Percentiles rank a stretch among this genome's conserved stretches.
These are phyloP conservation scores for Aotearoamyces nothofagi DNA, from an alignment of 2,329 filamentous ascomycete genomes.

Conservation along the genomic window DNA sequence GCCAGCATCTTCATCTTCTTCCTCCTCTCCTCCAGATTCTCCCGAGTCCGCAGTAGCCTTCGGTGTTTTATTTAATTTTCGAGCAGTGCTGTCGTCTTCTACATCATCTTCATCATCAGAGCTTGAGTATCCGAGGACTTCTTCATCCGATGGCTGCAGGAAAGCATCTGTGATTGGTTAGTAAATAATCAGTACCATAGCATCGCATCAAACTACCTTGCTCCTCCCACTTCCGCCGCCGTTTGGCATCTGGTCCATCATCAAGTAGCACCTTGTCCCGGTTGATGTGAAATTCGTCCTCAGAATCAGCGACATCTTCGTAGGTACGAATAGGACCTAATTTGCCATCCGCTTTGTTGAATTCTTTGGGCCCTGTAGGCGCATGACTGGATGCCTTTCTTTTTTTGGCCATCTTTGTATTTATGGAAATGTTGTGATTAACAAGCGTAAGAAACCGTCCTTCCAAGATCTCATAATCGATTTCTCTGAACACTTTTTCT, in stretches of 20 bases:
- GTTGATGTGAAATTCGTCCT: slow-evolving; percentile 84
- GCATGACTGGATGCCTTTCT: slow-evolving; percentile 51
- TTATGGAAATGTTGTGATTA: slow-evolving; percentile 3
- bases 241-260: slow-evolving; percentile 65
- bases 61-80: slow-evolving; percentile 36
- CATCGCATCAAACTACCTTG: slow-evolving; percentile 34
- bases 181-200: slow-evolving; percentile 1
- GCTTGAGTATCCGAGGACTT: slow-evolving; percentile 35
- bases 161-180: slow-evolving; percentile 26
- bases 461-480: not conserved
- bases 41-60: slow-evolving; percentile 33
- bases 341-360: slow-evolving; percentile 42
- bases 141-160: slow-evolving; percentile 46
- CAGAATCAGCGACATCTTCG: slow-evolving; percentile 81
- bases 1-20: slow-evolving; percentile 40
- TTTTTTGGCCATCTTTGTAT: slow-evolving; percentile 40
- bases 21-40: slow-evolving; percentile 39
- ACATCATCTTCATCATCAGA: slow-evolving; percentile 21
- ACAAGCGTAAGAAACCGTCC: slow-evolving; percentile 1
- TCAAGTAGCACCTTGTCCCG: slow-evolving; percentile 78
- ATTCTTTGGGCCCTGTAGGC: slow-evolving; percentile 35
- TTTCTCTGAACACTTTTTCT: slow-evolving; percentile 4
- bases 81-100: slow-evolving; percentile 11
- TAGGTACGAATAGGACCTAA: slow-evolving; percentile 47
- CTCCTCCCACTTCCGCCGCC: slow-evolving; percentile 53